phyloP scores from a whole-genome alignment of 306 rosid species.

The Fragaria iinumae region DNA sequence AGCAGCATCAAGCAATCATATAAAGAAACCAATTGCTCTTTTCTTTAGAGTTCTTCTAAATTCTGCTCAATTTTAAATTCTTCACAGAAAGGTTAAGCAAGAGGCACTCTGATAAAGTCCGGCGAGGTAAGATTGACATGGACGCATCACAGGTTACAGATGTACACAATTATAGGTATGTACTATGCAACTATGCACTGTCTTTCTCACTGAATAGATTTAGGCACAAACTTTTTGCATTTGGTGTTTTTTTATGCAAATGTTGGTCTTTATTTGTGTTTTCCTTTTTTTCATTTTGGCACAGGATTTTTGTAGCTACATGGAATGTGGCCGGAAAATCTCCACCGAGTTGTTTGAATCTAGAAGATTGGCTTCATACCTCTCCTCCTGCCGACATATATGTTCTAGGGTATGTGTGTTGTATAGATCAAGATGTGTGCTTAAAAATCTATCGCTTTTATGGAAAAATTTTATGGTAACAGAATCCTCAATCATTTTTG shows the following conservation, averaged over 20 bases:
- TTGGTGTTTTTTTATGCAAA: constrained; percentile 4
- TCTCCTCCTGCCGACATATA: constrained; percentile 94
- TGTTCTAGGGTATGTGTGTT: constrained; percentile 75
- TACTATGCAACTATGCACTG: constrained; percentile 17
- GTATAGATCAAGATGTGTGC: constrained; percentile 13
- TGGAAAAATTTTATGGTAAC: constrained; percentile 2
- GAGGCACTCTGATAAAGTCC: constrained; percentile 62
- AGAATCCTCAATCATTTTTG: constrained; percentile 21
- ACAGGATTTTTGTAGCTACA: constrained; percentile 82
- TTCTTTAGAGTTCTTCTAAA: constrained; percentile 27
- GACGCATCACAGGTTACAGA: constrained; percentile 64
- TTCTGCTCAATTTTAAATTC: constrained; percentile 19
- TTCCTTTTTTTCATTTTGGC: constrained; percentile 18
- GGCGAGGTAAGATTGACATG: constrained; percentile 64
- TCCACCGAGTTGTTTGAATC: constrained; percentile 77
- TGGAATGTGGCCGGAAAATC: constrained; percentile 99
- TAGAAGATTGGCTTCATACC: constrained; percentile 98
- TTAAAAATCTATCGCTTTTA: constrained; percentile 9
- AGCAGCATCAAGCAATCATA: constrained; percentile 29
- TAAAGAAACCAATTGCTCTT: constrained; percentile 24
- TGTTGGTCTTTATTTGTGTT: constrained; percentile 16
- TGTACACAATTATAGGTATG: constrained; percentile 73
- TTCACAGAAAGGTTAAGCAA: constrained; percentile 64
- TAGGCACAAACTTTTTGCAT: background rate
- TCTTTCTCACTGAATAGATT: constrained; percentile 6